Base-by-base conservation (phyloP, 345 rosid genomes). In the Cochlearia excelsa region DNA sequence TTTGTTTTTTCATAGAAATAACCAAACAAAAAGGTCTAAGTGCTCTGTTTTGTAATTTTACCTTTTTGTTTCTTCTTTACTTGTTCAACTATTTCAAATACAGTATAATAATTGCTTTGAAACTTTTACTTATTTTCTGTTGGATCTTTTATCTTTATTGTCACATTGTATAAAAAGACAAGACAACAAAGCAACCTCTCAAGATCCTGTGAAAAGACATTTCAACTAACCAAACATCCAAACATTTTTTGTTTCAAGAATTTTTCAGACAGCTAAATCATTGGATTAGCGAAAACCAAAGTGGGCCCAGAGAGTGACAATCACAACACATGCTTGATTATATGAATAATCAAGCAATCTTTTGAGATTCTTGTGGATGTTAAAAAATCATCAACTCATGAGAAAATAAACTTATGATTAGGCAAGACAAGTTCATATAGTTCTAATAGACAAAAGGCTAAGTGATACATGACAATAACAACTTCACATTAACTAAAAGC, bases 401-500 rank as follows among this genome's bases (percentile, higher is more conserved):
- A 60, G 11, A 41, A 38, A 7, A 40, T 39, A 10, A 53, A 16
- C 23, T 16, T 35, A 53, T 65, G 47, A 65, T 64, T 71, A 71
- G 60, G 65, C 48, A 16, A 16, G 23, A 16, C 23, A 16, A 60
- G 70, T 82, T 75, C 84, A 80, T 66, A 67, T 72, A 16, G 70
- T 42, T 77, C 77, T 57, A 65, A 59, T 39, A 75, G 46, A 75
- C 61, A 63, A 79, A 60, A 72, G 71, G 71, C 70, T 67, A 70
- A 61, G 37, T 16, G 23, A 16, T 56, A 76, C 78, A 66, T 79
- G 65, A 81, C 69, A 80, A 75, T 68, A 16, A 16, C 23, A 76
- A 75, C 73, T 70, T 73, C 77, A 46, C 57, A 57, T 64, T 75
- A 67, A 56, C 81, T 74, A 16, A 60, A 66, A 76, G 44, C 80